Evolutionary conservation across 2,329 filamentous ascomycete species (phyloP), one percentile per base, ranked within the genome.

Genomic region (Monilinia fructigena): DNA sequence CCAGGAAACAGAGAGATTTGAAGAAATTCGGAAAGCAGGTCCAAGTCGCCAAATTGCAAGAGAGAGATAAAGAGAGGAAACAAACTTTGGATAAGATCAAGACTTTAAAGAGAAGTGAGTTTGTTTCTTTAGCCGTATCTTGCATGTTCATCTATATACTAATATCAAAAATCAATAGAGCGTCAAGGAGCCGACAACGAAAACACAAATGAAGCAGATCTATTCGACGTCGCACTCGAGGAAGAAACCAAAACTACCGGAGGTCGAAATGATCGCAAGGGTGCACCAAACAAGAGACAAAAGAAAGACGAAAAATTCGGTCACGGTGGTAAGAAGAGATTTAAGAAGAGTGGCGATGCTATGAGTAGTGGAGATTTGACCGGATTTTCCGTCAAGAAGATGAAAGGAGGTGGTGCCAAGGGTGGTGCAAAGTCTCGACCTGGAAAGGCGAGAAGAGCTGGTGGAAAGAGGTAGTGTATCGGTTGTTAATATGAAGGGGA

Each of bases 21-120:
- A 98, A 97, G 88, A 99, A 98, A 82, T 99, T 98, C 77, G 95
- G 95, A 77, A 99, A 99, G 82, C 92, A 96, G 78, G 95, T 98
- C 63, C 95, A 99, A 82, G 87, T 97, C 68, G 93, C 93, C 68
- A 97, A 97, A 83, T 81, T 96, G 78, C 94, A 98, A 80, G 94
- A 99, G 85, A 85, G 95, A 59, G 88, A 91, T 61, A 96, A 96
- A 84, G 89, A 89, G 76, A 97, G 97, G 88, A 88, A 87, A 74
- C 91, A 96, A 70, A 96, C 93, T 4, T 82, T 99, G 70, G 95
- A 98, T 73, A 97, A 97, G 85, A 97, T 99, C 76, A 93, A 93
- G 80, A 85, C 86, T 38, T 81, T 99, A 74, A 99, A 99, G 87
- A 87, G 93, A 82, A 99, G 94, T 98, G 85, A 73, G 92, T 85